A percentile compares a stretch with the other conserved stretches of the same genome.
phyloP scores from a whole-genome alignment of 306 rosid species.

The Malus sieversii region DNA sequence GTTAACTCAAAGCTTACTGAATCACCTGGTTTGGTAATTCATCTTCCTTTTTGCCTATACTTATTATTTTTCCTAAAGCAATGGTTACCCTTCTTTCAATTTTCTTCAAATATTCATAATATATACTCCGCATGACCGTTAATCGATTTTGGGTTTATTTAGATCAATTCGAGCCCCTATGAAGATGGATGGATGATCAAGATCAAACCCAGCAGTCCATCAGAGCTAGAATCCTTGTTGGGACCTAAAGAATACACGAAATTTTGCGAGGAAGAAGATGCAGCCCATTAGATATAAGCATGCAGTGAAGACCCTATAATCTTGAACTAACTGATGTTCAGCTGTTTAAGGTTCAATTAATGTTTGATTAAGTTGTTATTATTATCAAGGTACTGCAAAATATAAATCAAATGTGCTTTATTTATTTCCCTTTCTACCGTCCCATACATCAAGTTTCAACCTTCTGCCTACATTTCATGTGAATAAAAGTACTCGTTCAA shows the following conservation, averaged over 20 bases:
- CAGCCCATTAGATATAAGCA: constrained; percentile 45
- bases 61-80: not conserved
- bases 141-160: not conserved
- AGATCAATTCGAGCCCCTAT: constrained; percentile 72
- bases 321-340: constrained; percentile 25
- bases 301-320: not conserved
- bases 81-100: not conserved
- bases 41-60: not conserved
- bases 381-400: constrained; percentile 16
- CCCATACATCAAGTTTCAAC: not conserved
- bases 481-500: not conserved
- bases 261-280: constrained; percentile 84
- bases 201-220: constrained; percentile 64
- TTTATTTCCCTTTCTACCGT: not conserved
- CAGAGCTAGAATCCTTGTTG: constrained; percentile 59
- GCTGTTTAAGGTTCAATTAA: constrained; percentile 13
- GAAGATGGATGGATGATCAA: constrained; percentile 98
- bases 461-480: not conserved
- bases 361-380: constrained; percentile 24
- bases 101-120: not conserved
- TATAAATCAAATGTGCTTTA: not conserved
- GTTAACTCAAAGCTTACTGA: constrained; percentile 59
- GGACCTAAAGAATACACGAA: constrained; percentile 76
- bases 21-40: constrained; percentile 70
- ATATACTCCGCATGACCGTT: not conserved